Base-by-base conservation (phyloP, 2,329 filamentous ascomycete species). In the Plenodomus biglobosus region DNA sequence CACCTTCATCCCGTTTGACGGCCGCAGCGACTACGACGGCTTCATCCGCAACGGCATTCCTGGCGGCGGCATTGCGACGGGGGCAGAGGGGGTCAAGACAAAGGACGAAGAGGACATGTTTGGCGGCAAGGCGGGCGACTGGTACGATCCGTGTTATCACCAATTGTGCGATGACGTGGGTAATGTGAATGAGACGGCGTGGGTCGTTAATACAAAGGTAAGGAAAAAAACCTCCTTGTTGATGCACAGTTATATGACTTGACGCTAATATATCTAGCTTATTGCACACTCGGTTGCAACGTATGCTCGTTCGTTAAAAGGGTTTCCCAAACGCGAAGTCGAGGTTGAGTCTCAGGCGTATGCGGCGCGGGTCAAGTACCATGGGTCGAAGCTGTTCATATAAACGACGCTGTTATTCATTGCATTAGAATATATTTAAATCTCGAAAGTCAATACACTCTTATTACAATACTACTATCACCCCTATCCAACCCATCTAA, bases 21-120 rank as follows among this genome's bases (percentile, higher is more conserved):
- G 72, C 8, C 71, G 72, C 38, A 70, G 65, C 42, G 72, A 75
- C 55, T 75, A 75, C 46, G 70, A 72, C 24, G 70, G 70, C 2
- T 74, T 75, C 58, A 71, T 75, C 41, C 61, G 65, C 38, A 69
- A 67, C 18, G 72, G 71, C 15, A 73, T 74, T 36, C 69, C 72
- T 1, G 68, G 69, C 8, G 72, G 72, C 18, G 72, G 72, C 16
- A 71, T 73, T 36, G 71, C 71, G 1, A 75, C 72, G 0, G 73
- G 73, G 3, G 72, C 72, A 0, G 72, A 74, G 42, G 68, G 68
- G 15, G 65, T 73, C 57, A 75, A 75, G 66, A 74, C 69, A 0
- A 65, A 68, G 48, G 53, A 67, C 18, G 68, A 73, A 50, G 66
- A 58, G 20, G 56, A 61, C 40, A 53, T 65, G 52, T 74, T 73